Percentiles rank a stretch among this genome's conserved stretches.
Conservation (phyloP, 1,139 yeast genomes). For the Torulaspora globosa region DNA sequence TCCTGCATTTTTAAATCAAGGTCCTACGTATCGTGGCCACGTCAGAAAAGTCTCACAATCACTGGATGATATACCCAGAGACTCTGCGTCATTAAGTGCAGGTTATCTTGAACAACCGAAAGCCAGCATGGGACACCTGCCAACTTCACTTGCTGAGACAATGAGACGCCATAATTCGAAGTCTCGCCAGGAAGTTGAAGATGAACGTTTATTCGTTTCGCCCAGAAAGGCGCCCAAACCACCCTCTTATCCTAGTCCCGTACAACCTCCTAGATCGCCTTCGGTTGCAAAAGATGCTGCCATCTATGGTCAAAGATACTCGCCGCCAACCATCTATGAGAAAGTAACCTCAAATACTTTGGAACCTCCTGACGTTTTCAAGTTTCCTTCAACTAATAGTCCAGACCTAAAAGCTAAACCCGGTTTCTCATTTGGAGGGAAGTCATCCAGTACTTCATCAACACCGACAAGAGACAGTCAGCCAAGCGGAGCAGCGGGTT, state of each 20-base stretch:
- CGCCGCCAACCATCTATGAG: slow-evolving; percentile 28
- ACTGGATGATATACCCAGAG: slow-evolving; percentile 42
- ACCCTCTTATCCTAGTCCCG: slow-evolving; percentile 49
- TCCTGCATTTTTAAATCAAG: slow-evolving; percentile 31
- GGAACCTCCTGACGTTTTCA: slow-evolving; percentile 10
- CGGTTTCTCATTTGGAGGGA: slow-evolving; percentile 4
- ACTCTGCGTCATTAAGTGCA: slow-evolving; percentile 2
- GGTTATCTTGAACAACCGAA: slow-evolving; percentile 1
- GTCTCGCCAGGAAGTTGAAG: slow-evolving; percentile 13
- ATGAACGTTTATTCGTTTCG: slow-evolving; percentile 42
- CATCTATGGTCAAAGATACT: slow-evolving; percentile 16
- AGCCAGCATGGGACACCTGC: slow-evolving; percentile 13
- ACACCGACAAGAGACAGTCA: slow-evolving; percentile 7
- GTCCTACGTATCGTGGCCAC: slow-evolving; percentile 36
- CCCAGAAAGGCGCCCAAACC: slow-evolving; percentile 65
- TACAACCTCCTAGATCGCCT: slow-evolving; percentile 38
- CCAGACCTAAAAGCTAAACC: slow-evolving; percentile 9
- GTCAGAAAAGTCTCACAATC: slow-evolving; percentile 50
- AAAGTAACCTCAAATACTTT: slow-evolving; percentile 10
- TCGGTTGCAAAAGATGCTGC: slow-evolving; percentile 12
- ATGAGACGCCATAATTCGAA: slow-evolving; percentile 14
- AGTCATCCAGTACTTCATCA: slow-evolving; percentile 5
- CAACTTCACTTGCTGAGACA: slow-evolving; percentile 20
- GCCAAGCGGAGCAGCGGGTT: neutral
- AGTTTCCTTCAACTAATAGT: slow-evolving; percentile 10